phyloP scores from a whole-genome alignment of 1,284 basidiomycete species.

The Takashimella tepidaria region DNA sequence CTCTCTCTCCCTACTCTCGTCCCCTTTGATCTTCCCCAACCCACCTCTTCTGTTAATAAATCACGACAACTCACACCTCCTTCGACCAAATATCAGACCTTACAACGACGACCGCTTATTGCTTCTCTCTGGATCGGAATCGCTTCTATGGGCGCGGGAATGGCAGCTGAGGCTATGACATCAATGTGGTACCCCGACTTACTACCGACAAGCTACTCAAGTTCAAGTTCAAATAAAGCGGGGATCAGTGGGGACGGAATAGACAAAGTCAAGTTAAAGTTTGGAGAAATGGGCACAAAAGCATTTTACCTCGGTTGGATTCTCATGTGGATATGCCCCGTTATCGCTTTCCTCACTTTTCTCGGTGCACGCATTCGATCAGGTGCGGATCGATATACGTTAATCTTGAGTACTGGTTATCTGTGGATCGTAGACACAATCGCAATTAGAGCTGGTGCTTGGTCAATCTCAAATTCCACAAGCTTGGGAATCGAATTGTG shows the following conservation, averaged over 20 bases:
- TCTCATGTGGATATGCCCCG: slow-evolving; percentile 34
- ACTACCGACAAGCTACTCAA: background rate
- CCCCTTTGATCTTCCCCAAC: slow-evolving; percentile 19
- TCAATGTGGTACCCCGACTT: background rate
- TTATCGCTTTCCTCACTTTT: slow-evolving; percentile 28
- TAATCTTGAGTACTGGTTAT: slow-evolving; percentile 21
- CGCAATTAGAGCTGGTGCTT: slow-evolving; percentile 29
- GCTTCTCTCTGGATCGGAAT: slow-evolving; percentile 20
- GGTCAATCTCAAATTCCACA: slow-evolving; percentile 26
- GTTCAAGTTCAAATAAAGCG: background rate
- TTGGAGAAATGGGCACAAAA: slow-evolving; percentile 1
- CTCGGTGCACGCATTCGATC: slow-evolving; percentile 20
- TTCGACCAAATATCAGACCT: slow-evolving; percentile 24
- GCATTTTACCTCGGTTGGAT: slow-evolving; percentile 39
- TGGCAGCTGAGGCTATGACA: background rate
- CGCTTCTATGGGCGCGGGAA: background rate
- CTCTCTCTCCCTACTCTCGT: slow-evolving; percentile 21
- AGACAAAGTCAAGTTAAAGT: background rate
- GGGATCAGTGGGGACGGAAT: background rate
- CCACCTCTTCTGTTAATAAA: background rate
- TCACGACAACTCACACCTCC: no score
- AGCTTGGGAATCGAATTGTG: slow-evolving; percentile 27
- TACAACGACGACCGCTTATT: slow-evolving; percentile 21
- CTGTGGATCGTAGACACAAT: slow-evolving; percentile 21
- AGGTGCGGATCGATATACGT: slow-evolving; percentile 5